Evolutionary conservation across 768 basidiomycete genomes (phyloP).

Genomic region (Cantharellus anzutake): DNA sequence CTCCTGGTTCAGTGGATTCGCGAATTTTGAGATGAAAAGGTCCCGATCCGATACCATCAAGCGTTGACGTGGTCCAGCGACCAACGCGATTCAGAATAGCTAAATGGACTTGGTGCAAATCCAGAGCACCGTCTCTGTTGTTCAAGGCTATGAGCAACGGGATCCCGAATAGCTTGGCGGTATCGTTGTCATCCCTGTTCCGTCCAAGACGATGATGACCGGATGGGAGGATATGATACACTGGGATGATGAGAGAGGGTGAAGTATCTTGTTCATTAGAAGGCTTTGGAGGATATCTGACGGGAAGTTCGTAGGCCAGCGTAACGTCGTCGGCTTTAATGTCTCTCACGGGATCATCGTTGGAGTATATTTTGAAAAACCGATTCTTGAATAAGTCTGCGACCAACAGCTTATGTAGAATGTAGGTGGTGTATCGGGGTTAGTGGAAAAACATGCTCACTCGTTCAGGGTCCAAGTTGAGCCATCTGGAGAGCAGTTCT

Average conservation of each 20-base stretch:
- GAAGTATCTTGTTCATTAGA: slow-evolving; percentile 1
- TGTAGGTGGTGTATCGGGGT: not conserved
- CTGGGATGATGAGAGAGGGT: slow-evolving; percentile 51
- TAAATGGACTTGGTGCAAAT: slow-evolving; percentile 41
- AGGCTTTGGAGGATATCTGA: slow-evolving; percentile 14
- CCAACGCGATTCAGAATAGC: slow-evolving; percentile 44
- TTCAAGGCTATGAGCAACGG: slow-evolving; percentile 43
- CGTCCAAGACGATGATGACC: slow-evolving; percentile 5
- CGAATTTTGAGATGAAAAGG: not conserved
- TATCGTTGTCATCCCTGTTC: slow-evolving; percentile 11
- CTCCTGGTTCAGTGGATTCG: not conserved
- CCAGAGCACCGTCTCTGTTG: slow-evolving; percentile 32
- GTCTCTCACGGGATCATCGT: slow-evolving; percentile 49
- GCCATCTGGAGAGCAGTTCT: slow-evolving; percentile 57
- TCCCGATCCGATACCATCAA: not conserved
- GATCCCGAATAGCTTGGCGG: slow-evolving; percentile 29
- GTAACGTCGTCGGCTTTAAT: slow-evolving; percentile 32
- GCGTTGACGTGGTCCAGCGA: slow-evolving; percentile 44
- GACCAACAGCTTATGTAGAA: slow-evolving; percentile 47
- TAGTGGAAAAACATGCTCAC: slow-evolving; percentile 21
- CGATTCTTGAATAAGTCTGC: slow-evolving; percentile 63
- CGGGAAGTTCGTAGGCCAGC: slow-evolving; percentile 57
- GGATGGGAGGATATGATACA: slow-evolving; percentile 34
- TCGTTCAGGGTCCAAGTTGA: slow-evolving; percentile 50
- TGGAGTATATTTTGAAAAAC: slow-evolving; percentile 75